Evolutionary conservation across 2,329 filamentous ascomycete genomes (phyloP).

Genomic region (Trichoderma citrinoviride): DNA sequence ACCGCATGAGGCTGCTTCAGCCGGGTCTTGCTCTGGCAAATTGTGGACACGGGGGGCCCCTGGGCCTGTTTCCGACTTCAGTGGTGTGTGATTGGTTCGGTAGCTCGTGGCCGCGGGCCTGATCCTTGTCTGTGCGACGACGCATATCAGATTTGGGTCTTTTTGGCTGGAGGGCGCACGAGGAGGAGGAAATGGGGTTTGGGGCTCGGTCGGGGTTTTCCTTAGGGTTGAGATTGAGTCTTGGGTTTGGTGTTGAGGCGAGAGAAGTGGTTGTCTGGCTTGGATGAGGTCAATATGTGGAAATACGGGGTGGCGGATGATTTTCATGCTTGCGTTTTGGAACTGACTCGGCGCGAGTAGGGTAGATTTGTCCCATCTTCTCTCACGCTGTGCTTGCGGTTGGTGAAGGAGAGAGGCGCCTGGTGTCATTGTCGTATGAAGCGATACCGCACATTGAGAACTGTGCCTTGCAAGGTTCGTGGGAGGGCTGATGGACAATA

Average conservation of each 20-base stretch:
- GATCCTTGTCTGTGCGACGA: slow-evolving; percentile 34
- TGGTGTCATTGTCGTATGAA: neutral
- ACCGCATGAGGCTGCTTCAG: slow-evolving; percentile 8
- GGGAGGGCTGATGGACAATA: no score
- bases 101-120: slow-evolving; percentile 27
- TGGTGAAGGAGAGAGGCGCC: neutral
- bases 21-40: neutral
- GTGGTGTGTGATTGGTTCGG: slow-evolving; percentile 36
- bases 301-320: slow-evolving; percentile 1
- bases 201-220: neutral
- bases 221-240: no score
- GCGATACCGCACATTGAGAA: neutral
- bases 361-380: neutral
- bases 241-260: neutral
- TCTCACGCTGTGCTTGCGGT: neutral
- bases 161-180: neutral
- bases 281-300: neutral
- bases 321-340: neutral
- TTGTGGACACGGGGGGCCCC: neutral
- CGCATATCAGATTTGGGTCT: slow-evolving; percentile 36
- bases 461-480: no score
- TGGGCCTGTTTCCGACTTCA: slow-evolving; percentile 30
- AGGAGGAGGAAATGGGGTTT: neutral
- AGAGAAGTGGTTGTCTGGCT: slow-evolving; percentile 3
- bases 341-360: slow-evolving; percentile 1